Evolutionary conservation across 306 rosid genomes (phyloP).

Genomic region (Castanea sativa): DNA sequence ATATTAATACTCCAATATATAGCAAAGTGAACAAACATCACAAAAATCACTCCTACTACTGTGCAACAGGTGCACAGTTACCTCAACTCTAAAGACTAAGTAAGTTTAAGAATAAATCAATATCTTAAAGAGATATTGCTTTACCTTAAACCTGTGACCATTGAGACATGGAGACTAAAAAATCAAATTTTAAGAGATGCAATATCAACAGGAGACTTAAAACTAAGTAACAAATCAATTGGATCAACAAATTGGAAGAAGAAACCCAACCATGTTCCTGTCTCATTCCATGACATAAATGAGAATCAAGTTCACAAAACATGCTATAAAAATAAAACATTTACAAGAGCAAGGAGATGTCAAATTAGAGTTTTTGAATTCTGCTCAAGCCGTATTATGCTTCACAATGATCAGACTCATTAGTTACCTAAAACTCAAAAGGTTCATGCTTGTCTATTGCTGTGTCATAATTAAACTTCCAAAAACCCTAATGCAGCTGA

Average conservation of each 20-base stretch:
- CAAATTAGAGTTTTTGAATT: conserved; percentile 60
- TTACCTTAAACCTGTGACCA: conserved; percentile 39
- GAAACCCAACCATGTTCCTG: conserved; percentile 66
- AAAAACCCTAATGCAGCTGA: not conserved
- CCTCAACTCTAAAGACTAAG: not conserved
- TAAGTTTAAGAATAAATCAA: not conserved
- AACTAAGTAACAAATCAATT: conserved; percentile 54
- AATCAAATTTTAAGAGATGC: conserved; percentile 60
- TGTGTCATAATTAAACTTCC: too few relatives aligned
- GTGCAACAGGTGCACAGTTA: too few relatives aligned
- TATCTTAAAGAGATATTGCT: conserved; percentile 8
- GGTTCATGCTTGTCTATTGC: not conserved
- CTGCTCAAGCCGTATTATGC: conserved; percentile 67
- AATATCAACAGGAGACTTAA: conserved; percentile 54
- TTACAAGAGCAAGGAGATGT: not conserved
- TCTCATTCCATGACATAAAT: conserved; percentile 32
- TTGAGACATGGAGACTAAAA: conserved; percentile 55
- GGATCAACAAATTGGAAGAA: conserved; percentile 53
- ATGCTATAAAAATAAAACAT: not conserved
- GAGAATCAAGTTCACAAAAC: conserved; percentile 9
- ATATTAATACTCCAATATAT: too few relatives aligned
- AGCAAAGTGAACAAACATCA: too few relatives aligned
- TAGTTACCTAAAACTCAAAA: conserved; percentile 41
- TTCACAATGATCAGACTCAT: conserved; percentile 50
- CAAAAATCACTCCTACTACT: too few relatives aligned